Evolutionary conservation across 768 basidiomycete genomes (phyloP).

Genomic region (Auriscalpium vulgare): DNA sequence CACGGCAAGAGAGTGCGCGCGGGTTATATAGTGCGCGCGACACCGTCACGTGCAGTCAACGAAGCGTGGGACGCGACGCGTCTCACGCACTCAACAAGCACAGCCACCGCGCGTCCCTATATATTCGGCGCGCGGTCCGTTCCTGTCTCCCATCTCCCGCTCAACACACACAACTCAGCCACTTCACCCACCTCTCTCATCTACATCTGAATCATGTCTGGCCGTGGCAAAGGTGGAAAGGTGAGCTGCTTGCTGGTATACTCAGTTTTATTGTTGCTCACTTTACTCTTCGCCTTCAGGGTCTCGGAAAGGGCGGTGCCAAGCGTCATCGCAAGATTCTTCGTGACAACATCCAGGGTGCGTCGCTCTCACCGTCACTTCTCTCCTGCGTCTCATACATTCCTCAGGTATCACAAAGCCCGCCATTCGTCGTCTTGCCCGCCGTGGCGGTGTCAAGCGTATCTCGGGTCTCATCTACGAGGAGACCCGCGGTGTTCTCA

Average conservation of each 20-base stretch:
- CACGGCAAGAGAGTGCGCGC: slow-evolving; percentile 1
- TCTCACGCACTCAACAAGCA: not conserved
- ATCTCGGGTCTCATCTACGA: slow-evolving; percentile 54
- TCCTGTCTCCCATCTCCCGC: slow-evolving; percentile 1
- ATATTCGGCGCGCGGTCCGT: slow-evolving; percentile 10
- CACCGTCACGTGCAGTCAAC: slow-evolving; percentile 10
- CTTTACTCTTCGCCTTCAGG: slow-evolving; percentile 28
- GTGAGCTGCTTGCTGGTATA: slow-evolving; percentile 23
- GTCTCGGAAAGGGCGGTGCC: slow-evolving; percentile 73
- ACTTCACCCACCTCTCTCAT: not conserved
- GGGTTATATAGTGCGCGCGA: not conserved
- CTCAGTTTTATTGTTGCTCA: not conserved
- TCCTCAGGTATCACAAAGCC: slow-evolving; percentile 52
- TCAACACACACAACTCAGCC: slow-evolving; percentile 2
- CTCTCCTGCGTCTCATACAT: not conserved
- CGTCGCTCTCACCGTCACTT: slow-evolving; percentile 8
- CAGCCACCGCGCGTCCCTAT: slow-evolving; percentile 13
- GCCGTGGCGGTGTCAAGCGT: slow-evolving; percentile 62
- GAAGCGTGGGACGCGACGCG: slow-evolving; percentile 14
- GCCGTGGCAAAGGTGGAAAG: slow-evolving; percentile 76
- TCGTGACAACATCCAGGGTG: slow-evolving; percentile 77
- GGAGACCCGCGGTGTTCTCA: slow-evolving; percentile 59
- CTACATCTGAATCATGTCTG: slow-evolving; percentile 47
- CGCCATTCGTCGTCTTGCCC: slow-evolving; percentile 53
- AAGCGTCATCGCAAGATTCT: slow-evolving; percentile 79